Percentiles rank a stretch among this genome's conserved stretches.
Evolutionary conservation across 2,329 filamentous ascomycete species (phyloP).

Genomic region (Alternaria burnsii): DNA sequence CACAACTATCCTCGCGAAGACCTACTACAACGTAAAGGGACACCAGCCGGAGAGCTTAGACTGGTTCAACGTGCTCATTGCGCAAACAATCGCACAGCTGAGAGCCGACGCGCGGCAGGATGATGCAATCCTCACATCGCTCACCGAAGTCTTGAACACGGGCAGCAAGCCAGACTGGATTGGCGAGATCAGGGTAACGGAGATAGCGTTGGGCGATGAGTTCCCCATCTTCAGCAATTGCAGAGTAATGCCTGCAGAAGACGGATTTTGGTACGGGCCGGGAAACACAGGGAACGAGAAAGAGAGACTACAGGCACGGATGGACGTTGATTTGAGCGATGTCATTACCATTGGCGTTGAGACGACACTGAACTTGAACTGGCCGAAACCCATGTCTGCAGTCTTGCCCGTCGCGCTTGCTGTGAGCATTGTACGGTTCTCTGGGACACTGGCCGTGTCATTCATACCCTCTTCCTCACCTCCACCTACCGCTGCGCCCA

Average conservation of each 20-base stretch:
- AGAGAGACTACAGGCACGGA: slow-evolving; percentile 85
- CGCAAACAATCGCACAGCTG: slow-evolving; percentile 95
- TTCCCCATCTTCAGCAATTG: slow-evolving; percentile 99
- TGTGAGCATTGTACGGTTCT: slow-evolving; percentile 92
- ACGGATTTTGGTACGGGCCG: slow-evolving; percentile 63
- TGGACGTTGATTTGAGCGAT: slow-evolving; percentile 97
- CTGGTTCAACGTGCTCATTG: slow-evolving; percentile 98
- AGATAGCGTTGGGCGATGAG: slow-evolving; percentile 93
- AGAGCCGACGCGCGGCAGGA: slow-evolving; percentile 91
- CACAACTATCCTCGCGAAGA: slow-evolving; percentile 93
- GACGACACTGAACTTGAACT: slow-evolving; percentile 93
- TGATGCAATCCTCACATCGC: slow-evolving; percentile 83
- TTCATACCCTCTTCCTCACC: slow-evolving; percentile 75
- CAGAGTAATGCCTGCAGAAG: slow-evolving; percentile 89
- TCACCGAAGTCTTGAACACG: slow-evolving; percentile 89
- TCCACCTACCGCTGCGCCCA: slow-evolving; percentile 36
- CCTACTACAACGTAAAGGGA: slow-evolving; percentile 94
- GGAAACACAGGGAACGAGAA: slow-evolving; percentile 66
- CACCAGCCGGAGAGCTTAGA: slow-evolving; percentile 97
- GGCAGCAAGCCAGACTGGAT: slow-evolving; percentile 86
- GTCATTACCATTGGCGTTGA: slow-evolving; percentile 95
- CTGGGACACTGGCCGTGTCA: slow-evolving; percentile 90
- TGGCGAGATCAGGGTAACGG: slow-evolving; percentile 91
- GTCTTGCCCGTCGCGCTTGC: slow-evolving; percentile 90
- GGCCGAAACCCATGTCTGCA: slow-evolving; percentile 87